Evolutionary conservation across 495 filamentous ascomycete species (phyloP), one percentile per base, ranked within the genome.

Genomic region (Cercophora newfieldiana): DNA sequence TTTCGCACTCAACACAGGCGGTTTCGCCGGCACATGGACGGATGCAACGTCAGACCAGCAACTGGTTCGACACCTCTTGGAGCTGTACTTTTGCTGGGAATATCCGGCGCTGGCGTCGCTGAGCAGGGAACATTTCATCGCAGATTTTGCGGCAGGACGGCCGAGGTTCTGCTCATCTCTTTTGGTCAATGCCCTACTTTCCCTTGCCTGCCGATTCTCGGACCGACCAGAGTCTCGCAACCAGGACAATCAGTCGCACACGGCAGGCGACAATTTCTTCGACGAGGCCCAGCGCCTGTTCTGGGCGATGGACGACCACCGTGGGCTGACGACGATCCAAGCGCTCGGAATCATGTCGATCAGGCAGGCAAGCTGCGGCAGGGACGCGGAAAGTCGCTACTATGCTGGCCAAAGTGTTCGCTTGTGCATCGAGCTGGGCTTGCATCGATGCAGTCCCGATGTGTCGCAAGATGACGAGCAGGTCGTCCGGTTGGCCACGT

Each of bases 41-140:
- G 78, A 69, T 7, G 79, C 88, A 30, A 90, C 89, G 0, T 61
- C 74, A 3, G 88, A 92, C 72, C 59, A 74, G 5, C 69, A 70
- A 2, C 81, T 91, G 48, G 82, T 91, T 7, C 75, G 86, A 59
- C 87, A 91, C 65, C 80, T 91, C 24, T 77, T 91, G 37, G 80
- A 85, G 14, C 77, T 94, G 16, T 94, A 91, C 76, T 94, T 95
- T 65, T 86, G 85, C 71, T 95, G 91, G 91, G 87, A 90, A 68
- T 90, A 94, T 68, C 89, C 90, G 1, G 89, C 87, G 61, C 88
- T 90, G 68, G 85, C 87, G 6, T 81, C 90, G 2, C 82, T 95
- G 48, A 87, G 87, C 60, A 88, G 91, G 57, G 86, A 88, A 54
- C 83, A 90, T 59, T 94, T 95, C 69, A 74, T 89, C 60, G 75